Evolutionary conservation across 2,329 filamentous ascomycete genomes (phyloP), one percentile per base, ranked within the genome.

Genomic region (Akanthomyces muscarius): DNA sequence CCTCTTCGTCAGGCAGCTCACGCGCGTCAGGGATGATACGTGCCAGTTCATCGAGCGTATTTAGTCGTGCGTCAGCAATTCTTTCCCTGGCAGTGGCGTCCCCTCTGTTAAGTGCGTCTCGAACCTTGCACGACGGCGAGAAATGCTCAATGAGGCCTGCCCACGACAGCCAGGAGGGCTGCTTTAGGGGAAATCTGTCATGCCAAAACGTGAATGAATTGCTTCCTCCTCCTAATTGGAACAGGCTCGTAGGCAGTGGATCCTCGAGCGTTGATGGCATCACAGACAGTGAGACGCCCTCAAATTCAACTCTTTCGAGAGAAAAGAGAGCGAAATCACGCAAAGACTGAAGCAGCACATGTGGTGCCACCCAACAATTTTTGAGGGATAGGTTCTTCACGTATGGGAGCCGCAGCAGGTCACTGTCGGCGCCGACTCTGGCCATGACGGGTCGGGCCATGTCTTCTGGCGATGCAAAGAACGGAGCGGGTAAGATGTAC

Each of bases 291-390:
- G 88, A 91, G 0, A 90, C 84, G 0, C 86, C 87, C 67, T 89
- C 81, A 2, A 91, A 74, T 10, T 80, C 80, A 18, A 91, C 71
- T 23, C 78, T 80, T 65, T 82, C 77, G 14, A 90, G 72, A 2
- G 72, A 77, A 8, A 73, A 70, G 5, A 74, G 69, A 23, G 79
- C 77, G 71, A 87, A 82, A 5, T 73, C 71, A 2, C 75, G 74
- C 63, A 87, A 74, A 58, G 87, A 78, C 13, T 79, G 75, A 38
- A 81, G 69, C 38, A 90, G 77, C 1, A 86, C 77, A 47, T 81
- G 76, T 0, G 88, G 87, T 3, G 82, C 82, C 14, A 86, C 76
- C 87, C 88, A 91, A 73, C 88, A 90, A 68, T 91, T 91, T 67
- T 84, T 84, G 10, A 91, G 75, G 0, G 82, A 86, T 2, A 91